Evolutionary conservation across 225 moss, liverwort and hornwort genomes (phyloP).

Genomic region (Polytrichum commune): DNA sequence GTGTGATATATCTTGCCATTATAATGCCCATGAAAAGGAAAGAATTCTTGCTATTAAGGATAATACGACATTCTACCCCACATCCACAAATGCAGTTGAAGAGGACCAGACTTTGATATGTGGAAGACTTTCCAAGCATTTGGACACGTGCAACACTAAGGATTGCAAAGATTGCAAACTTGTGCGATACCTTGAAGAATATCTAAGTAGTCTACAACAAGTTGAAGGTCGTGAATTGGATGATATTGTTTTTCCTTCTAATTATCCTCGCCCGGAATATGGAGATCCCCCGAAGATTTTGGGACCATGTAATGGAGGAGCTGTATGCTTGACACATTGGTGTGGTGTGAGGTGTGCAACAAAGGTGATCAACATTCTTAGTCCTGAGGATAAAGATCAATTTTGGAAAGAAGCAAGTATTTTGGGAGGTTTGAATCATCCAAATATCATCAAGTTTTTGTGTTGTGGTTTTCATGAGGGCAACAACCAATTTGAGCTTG

Average conservation of each 20-base stretch:
- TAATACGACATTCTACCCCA: neutral
- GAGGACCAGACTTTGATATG: neutral
- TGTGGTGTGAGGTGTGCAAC: neutral
- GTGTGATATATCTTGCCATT: neutral
- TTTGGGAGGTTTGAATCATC: conserved; percentile 1
- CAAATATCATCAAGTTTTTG: neutral
- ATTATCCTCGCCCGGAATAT: neutral
- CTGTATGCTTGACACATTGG: neutral
- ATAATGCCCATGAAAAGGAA: neutral
- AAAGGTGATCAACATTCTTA: neutral
- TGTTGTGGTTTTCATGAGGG: neutral
- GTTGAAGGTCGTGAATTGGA: neutral
- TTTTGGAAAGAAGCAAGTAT: neutral
- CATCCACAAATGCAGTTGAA: neutral
- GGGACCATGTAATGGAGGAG: neutral
- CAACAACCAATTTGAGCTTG: neutral
- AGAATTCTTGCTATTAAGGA: neutral
- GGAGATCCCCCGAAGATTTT: neutral
- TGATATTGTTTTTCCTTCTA: neutral
- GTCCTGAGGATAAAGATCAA: neutral
- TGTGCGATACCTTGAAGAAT: neutral
- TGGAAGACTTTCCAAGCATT: neutral
- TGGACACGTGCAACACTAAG: neutral
- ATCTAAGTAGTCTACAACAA: neutral
- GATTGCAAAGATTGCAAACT: neutral